Evolutionary conservation across 202 grass and related monocot genomes (phyloP), one percentile per base, ranked within the genome.

Genomic region (Cymbopogon flexuosus): DNA sequence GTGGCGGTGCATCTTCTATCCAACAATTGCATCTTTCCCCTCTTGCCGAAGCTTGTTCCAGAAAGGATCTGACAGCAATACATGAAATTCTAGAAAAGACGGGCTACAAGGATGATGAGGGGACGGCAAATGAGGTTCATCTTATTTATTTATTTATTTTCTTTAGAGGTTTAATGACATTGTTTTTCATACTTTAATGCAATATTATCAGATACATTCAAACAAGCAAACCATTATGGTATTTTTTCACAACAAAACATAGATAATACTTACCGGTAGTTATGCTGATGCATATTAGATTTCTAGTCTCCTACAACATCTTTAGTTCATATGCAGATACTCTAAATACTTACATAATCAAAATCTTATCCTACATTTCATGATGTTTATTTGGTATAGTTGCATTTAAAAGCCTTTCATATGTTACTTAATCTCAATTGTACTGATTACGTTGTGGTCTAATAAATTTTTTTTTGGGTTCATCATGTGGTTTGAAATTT

Each of bases 31-130:
- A 39, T 70, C 96, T 98, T 78, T 93, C 92, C 83, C 96, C 92
- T 82, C 92, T 98, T 73, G 96, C 89, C 0, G 90, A 98, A 91
- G 96, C 96, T 81, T 98, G 96, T 80, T 98, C 92, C 41, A 93
- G 92, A 87, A 87, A 91, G 76, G 96, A 98, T 89, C 88, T 98
- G 76, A 98, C 96, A 77, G 96, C 96, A 71, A 98, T 95, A 84
- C 96, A 98, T 56, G 96, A 94, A 88, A 93, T 98, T 76, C 79
- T 98, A 70, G 96, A 98, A 83, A 95, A 89, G 51, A 84, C 84
- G 0, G 96, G 96, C 11, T 98, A 98, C 81, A 95, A 94, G 77
- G 96, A 98, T 80, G 96, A 98, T 2, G 96, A 98, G 65, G 96
- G 96, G 82, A 98, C 90, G 5, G 82, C 96, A 84, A 98, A 98